phyloP scores from a whole-genome alignment of 805 yeast genomes.

The Barnettozyma wickerhamii region DNA sequence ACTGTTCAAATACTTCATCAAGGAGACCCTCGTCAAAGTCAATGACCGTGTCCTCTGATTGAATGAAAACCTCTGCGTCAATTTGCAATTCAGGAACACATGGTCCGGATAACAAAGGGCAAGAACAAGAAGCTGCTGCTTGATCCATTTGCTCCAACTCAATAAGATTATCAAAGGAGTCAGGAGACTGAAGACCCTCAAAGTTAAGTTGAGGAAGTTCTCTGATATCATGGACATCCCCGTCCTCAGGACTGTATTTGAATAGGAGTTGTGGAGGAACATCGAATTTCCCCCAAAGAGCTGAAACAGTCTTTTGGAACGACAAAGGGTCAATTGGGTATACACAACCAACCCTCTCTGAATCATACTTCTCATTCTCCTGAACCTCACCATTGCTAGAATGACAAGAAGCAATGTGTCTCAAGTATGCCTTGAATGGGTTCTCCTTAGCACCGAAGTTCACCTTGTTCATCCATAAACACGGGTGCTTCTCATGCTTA shows the following conservation, averaged over 20 bases:
- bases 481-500: not conserved
- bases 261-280: not conserved
- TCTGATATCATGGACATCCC: too few relatives aligned
- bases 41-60: too few relatives aligned
- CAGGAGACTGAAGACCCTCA: too few relatives aligned
- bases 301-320: not conserved
- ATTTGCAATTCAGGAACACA: too few relatives aligned
- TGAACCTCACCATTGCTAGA: not conserved
- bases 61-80: too few relatives aligned
- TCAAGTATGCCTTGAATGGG: constrained; percentile 7
- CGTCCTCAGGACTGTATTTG: not conserved
- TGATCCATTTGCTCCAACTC: too few relatives aligned
- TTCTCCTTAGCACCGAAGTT: not conserved
- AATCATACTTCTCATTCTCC: not conserved
- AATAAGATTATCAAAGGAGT: too few relatives aligned
- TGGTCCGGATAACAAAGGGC: too few relatives aligned
- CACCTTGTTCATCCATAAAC: constrained; percentile 6
- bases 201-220: too few relatives aligned
- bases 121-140: too few relatives aligned
- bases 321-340: not conserved
- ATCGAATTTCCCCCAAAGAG: not conserved
- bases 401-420: constrained; percentile 5
- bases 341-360: not conserved
- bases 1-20: too few relatives aligned
- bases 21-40: too few relatives aligned